Percentiles rank a stretch among this genome's conserved stretches.
Conservation (phyloP, 306 rosid genomes). For the Vicia villosa region DNA sequence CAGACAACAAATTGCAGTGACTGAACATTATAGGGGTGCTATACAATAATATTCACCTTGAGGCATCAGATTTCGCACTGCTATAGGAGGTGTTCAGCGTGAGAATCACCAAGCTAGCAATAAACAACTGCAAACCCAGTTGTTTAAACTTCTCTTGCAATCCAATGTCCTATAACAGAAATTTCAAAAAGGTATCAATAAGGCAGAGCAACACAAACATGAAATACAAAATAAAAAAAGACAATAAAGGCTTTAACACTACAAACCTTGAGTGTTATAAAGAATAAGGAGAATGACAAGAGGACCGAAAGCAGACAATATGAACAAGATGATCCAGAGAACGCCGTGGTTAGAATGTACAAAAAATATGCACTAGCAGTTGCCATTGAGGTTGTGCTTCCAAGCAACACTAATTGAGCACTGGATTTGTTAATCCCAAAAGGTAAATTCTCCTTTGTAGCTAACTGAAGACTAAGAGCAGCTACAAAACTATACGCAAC, state of each 20-base stretch:
- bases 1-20: slow-evolving; percentile 7
- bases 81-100: slow-evolving; percentile 66
- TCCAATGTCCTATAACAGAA: slow-evolving; percentile 62
- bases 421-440: slow-evolving; percentile 59
- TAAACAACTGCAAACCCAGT: slow-evolving; percentile 56
- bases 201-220: not conserved
- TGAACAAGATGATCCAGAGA: slow-evolving; percentile 66
- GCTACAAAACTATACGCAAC: slow-evolving; percentile 68
- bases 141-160: slow-evolving; percentile 56
- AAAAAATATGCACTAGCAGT: slow-evolving; percentile 81
- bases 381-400: slow-evolving; percentile 80
- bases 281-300: slow-evolving; percentile 73
- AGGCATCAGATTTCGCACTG: slow-evolving; percentile 50
- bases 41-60: slow-evolving; percentile 53
- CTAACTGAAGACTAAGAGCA: slow-evolving; percentile 59
- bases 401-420: slow-evolving; percentile 61
- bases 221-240: not conserved
- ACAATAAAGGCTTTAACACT: not conserved
- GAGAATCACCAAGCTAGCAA: slow-evolving; percentile 74
- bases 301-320: slow-evolving; percentile 78
- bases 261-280: slow-evolving; percentile 56
- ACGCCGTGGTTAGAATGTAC: slow-evolving; percentile 66
- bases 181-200: slow-evolving; percentile 5
- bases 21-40: not conserved
- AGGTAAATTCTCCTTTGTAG: slow-evolving; percentile 46